Percentiles rank a stretch among this genome's conserved stretches.
phyloP scores from a whole-genome alignment of 805 yeast species.

The Yamadazyma sp. region DNA sequence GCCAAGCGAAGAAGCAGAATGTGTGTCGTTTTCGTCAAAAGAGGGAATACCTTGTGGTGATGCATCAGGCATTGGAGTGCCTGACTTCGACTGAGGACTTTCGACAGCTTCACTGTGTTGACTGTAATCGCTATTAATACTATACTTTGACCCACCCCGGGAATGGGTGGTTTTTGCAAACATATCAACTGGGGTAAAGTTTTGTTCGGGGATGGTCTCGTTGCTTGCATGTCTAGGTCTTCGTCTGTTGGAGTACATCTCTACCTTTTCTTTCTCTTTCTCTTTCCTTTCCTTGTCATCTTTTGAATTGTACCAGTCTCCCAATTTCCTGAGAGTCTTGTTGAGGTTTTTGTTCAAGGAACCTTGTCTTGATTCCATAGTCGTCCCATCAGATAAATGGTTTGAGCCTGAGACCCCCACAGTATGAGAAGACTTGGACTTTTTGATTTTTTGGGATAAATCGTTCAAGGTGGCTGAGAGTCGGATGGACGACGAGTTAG shows the following conservation, averaged over 20 bases:
- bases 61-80: background rate
- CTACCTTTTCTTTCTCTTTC: constrained; percentile 46
- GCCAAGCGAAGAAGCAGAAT: constrained; percentile 1
- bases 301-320: constrained; percentile 56
- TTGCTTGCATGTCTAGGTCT: constrained; percentile 23
- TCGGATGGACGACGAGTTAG: constrained; percentile 16
- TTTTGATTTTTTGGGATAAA: constrained; percentile 26
- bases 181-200: constrained; percentile 9
- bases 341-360: constrained; percentile 12
- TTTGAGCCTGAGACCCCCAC: constrained; percentile 24
- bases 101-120: constrained; percentile 1
- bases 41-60: background rate
- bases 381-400: constrained; percentile 29
- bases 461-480: constrained; percentile 25
- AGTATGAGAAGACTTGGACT: constrained; percentile 23
- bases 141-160: constrained; percentile 16
- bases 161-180: constrained; percentile 12
- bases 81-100: background rate
- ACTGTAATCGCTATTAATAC: constrained; percentile 11
- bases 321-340: constrained; percentile 54
- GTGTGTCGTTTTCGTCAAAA: constrained; percentile 1
- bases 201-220: constrained; percentile 3
- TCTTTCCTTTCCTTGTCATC: constrained; percentile 11
- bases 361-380: constrained; percentile 14
- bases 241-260: constrained; percentile 65